Evolutionary conservation across 352 stramenopile species (phyloP), one percentile per base, ranked within the genome.

Genomic region (Phytopythium chamaehyphon): DNA sequence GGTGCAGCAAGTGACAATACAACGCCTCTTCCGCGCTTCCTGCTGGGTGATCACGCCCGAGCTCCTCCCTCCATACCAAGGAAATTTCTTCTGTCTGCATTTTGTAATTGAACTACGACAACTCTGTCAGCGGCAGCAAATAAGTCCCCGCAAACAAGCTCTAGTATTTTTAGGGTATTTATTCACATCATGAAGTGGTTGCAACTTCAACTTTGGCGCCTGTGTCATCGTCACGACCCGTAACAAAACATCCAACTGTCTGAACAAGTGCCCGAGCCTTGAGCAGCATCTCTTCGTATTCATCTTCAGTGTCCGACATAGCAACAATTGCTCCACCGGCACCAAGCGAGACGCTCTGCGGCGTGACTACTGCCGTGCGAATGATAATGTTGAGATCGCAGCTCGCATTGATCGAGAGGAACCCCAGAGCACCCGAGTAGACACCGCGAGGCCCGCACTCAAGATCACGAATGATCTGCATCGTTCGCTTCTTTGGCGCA

Each of bases 381-480:
- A 99, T 99, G 36, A 99, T 88, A 54, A 99, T 98, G 73, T 98
- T 98, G 57, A 99, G 82, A 62, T 98, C 95, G 54, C 93, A 96
- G 46, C 76, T 89, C 12, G 94, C 94, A 71, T 98, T 94, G n/a
- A 98, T 63, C 37, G 91, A 96, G 14, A 99, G 57, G 50, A 97
- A 99, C 14, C 96, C 96, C 9, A 99, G 61, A 14, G 83, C 88
- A n/a, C 96, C 96, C 2, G 93, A 96, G 73, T 99, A 99, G 2
- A 97, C 88, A 18, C 96, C 96, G n/a, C 96, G 82, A 2, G 72
- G 74, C 2, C 73, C 63, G 38, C 73, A 58, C 54, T 99, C 96
- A 14, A 98, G 72, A 26, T 94, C 61, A 40, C 97, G 74, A 31
- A 99, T 95, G 42, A 99, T 90, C 51, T 98, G 80, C 88, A 98